These are phyloP conservation scores for Tetragonia tetragonoides DNA, from an alignment of 148 eudicot genomes.

Conservation along the genomic window DNA sequence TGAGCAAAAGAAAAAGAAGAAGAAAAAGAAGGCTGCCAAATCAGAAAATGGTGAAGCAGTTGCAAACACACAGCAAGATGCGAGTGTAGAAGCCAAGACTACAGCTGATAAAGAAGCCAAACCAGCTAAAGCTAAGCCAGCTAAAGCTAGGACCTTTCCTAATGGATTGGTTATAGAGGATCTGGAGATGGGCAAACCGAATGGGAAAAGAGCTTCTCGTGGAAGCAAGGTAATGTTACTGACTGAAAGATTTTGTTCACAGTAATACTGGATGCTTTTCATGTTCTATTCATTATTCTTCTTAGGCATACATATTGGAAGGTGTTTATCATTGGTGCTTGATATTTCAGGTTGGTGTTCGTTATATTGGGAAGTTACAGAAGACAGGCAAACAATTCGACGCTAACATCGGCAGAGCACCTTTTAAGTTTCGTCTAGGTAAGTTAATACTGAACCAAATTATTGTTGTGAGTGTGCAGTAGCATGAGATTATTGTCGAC, in stretches of 20 bases:
- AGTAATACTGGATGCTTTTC: neutral
- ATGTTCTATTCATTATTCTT: neutral
- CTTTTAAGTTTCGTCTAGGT: constrained; percentile 90
- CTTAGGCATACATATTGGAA: neutral
- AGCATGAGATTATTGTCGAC: neutral
- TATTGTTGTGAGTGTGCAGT: neutral
- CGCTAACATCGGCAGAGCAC: constrained; percentile 64
- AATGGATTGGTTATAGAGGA: constrained; percentile 77
- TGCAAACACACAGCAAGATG: constrained; percentile 25
- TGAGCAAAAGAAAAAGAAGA: constrained; percentile 48
- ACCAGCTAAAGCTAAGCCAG: constrained; percentile 48
- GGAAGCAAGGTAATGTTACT: constrained; percentile 62
- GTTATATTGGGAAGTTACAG: constrained; percentile 78
- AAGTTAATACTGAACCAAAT: constrained; percentile 1
- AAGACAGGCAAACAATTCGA: constrained; percentile 76
- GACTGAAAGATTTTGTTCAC: neutral
- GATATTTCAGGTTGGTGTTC: constrained; percentile 63
- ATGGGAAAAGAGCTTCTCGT: constrained; percentile 68
- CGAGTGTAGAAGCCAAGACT: constrained; percentile 31
- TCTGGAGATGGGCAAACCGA: constrained; percentile 56
- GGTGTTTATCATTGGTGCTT: constrained; percentile 2
- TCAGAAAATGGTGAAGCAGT: constrained; percentile 36
- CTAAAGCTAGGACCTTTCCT: constrained; percentile 52
- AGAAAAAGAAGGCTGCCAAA: constrained; percentile 59
- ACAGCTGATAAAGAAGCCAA: constrained; percentile 29